These are phyloP conservation scores for Kwoniella shandongensis DNA, from an alignment of 768 basidiomycete genomes.

Conservation along the genomic window DNA sequence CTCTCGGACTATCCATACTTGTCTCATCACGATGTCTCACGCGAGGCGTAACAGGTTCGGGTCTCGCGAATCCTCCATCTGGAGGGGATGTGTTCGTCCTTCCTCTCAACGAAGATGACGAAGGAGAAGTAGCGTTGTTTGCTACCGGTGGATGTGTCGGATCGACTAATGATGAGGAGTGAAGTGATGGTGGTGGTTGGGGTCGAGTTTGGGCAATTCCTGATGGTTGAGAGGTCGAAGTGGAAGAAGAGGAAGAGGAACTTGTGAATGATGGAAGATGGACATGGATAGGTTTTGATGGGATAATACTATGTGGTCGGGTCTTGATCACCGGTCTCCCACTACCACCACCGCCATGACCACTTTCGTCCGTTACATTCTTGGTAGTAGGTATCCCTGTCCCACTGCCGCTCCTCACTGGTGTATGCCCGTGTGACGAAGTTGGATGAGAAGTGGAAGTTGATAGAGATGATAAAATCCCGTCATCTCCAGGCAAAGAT, in stretches of 20 bases:
- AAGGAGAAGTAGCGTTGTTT: too few species aligned
- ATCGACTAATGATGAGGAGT: background rate
- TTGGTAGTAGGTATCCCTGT: too few species aligned
- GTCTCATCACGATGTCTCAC: constrained; percentile 21
- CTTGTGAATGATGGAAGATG: background rate
- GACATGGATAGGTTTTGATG: background rate
- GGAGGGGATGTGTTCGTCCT: background rate
- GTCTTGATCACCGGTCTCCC: background rate
- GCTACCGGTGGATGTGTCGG: too few species aligned
- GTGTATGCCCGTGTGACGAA: too few species aligned
- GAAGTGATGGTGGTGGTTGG: background rate
- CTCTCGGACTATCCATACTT: constrained; percentile 13
- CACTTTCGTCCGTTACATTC: background rate
- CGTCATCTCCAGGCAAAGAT: constrained; percentile 9
- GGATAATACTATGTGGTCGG: background rate
- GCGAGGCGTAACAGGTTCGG: constrained; percentile 25
- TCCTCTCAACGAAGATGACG: too few species aligned
- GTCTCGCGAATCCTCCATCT: constrained; percentile 12
- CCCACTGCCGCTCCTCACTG: too few species aligned
- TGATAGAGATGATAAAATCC: background rate
- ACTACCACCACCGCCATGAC: background rate
- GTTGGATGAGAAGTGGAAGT: too few species aligned
- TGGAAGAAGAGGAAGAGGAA: background rate
- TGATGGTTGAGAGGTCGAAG: background rate
- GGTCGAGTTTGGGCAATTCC: background rate